Evolutionary conservation across 345 rosid genomes (phyloP).

Genomic region (Camelina sativa): DNA sequence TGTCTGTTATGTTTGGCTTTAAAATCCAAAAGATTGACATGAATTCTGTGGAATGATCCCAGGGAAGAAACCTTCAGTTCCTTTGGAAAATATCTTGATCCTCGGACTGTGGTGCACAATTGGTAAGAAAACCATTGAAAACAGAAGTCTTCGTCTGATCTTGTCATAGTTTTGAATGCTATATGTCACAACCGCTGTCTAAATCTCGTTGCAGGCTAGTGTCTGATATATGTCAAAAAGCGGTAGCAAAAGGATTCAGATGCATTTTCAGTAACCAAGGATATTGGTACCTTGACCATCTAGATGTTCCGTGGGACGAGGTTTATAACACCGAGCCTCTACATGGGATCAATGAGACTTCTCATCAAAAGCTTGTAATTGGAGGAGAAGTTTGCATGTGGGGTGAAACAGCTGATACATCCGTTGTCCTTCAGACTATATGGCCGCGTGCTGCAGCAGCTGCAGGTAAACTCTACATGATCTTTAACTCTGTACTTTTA

Average conservation of each 20-base stretch:
- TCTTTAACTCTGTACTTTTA: not conserved
- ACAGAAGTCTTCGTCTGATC: not conserved
- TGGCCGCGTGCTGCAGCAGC: slow-evolving; percentile 98
- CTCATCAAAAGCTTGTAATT: slow-evolving; percentile 71
- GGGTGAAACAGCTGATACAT: slow-evolving; percentile 86
- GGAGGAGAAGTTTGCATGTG: slow-evolving; percentile 99
- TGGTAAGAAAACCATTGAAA: slow-evolving; percentile 56
- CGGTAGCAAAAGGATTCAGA: slow-evolving; percentile 82
- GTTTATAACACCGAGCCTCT: slow-evolving; percentile 82
- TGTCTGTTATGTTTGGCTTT: not conserved
- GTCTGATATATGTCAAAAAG: slow-evolving; percentile 80
- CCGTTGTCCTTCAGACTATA: slow-evolving; percentile 81
- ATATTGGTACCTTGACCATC: slow-evolving; percentile 89
- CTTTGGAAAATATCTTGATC: slow-evolving; percentile 70
- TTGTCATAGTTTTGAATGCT: not conserved
- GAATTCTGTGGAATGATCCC: slow-evolving; percentile 35
- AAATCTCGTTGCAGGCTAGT: slow-evolving; percentile 64
- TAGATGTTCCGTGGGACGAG: slow-evolving; percentile 80
- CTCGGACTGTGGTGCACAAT: slow-evolving; percentile 82
- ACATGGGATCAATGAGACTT: slow-evolving; percentile 64
- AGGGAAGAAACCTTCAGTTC: slow-evolving; percentile 90
- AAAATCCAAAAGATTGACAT: slow-evolving; percentile 17
- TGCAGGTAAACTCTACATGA: slow-evolving; percentile 56
- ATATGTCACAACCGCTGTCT: slow-evolving; percentile 1
- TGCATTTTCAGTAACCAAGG: slow-evolving; percentile 93